A percentile compares a stretch with the other conserved stretches of the same genome.
These are phyloP conservation scores for Neofusicoccum sp. DNA, from an alignment of 2,329 filamentous ascomycete species.

Conservation along the genomic window DNA sequence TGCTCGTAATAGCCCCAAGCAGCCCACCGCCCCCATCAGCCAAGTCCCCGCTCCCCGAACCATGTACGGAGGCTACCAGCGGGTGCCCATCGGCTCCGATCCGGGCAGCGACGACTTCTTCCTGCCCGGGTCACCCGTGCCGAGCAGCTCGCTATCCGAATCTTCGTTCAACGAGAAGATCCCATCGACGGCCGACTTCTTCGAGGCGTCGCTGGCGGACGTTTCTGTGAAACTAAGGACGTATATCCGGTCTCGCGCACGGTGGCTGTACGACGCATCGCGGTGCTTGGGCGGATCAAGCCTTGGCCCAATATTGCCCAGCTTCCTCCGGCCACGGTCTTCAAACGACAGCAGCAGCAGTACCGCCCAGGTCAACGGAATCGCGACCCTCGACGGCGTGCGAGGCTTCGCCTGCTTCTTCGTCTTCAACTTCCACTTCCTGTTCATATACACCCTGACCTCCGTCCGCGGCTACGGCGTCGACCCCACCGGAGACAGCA, in stretches of 20 bases:
- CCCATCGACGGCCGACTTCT: background rate
- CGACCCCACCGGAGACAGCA: conserved; percentile 52
- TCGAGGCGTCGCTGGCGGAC: background rate
- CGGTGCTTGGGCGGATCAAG: background rate
- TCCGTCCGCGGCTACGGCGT: conserved; percentile 46
- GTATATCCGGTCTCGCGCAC: conserved; percentile 10
- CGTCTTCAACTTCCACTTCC: conserved; percentile 63
- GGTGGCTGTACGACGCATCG: conserved; percentile 9
- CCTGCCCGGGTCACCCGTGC: conserved; percentile 2
- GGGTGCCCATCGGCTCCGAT: conserved; percentile 1
- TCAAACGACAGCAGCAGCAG: background rate
- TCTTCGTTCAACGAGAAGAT: conserved; percentile 4
- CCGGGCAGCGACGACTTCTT: background rate
- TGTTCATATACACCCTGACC: conserved; percentile 61
- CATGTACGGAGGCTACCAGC: conserved; percentile 14
- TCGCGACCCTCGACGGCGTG: conserved; percentile 59
- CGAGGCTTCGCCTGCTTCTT: conserved; percentile 68
- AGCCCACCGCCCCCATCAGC: background rate
- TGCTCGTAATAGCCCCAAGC: background rate
- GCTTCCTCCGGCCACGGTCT: conserved; percentile 10
- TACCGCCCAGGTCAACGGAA: background rate
- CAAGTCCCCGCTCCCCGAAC: background rate
- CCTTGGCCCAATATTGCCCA: conserved; percentile 11
- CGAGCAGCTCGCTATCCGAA: conserved; percentile 1
- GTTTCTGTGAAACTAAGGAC: conserved; percentile 1